Evolutionary conservation across 768 basidiomycete species (phyloP).

Genomic region (Calvatia gigantea): DNA sequence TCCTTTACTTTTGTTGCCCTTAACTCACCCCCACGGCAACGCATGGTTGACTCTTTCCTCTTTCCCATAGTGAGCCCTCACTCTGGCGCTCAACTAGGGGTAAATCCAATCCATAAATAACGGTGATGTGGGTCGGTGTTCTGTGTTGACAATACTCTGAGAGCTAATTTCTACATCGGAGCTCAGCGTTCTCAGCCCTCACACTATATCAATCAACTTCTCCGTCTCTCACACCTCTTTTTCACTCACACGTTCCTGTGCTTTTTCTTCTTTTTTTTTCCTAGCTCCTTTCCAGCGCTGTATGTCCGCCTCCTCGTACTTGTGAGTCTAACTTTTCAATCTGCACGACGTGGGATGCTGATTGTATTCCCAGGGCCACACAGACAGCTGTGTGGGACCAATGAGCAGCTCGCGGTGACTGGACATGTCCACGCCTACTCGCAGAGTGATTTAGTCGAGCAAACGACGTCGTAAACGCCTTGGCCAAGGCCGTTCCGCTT

Average conservation of each 20-base stretch:
- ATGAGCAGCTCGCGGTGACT: constrained; percentile 1
- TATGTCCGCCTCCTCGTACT: not conserved
- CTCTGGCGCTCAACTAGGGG: too few species aligned
- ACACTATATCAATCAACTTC: not conserved
- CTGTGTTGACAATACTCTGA: not conserved
- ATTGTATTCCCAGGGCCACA: not conserved
- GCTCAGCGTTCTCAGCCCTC: not conserved
- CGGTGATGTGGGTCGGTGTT: not conserved
- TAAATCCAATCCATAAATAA: not conserved
- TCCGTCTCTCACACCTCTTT: not conserved
- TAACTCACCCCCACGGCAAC: not conserved
- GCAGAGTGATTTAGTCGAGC: not conserved
- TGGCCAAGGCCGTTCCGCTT: not conserved
- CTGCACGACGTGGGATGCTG: constrained; percentile 4
- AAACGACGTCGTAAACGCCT: not conserved
- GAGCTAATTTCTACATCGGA: not conserved
- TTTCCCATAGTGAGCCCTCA: not conserved
- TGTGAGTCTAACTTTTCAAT: not conserved
- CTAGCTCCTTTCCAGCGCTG: not conserved
- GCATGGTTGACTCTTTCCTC: constrained; percentile 1
- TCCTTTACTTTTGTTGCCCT: not conserved
- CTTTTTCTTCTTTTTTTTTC: not conserved
- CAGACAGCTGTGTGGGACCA: not conserved
- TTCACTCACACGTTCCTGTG: constrained; percentile 2
- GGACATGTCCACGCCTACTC: not conserved